Conservation (phyloP, 768 basidiomycete species). For the Leccinum rimulosum region DNA sequence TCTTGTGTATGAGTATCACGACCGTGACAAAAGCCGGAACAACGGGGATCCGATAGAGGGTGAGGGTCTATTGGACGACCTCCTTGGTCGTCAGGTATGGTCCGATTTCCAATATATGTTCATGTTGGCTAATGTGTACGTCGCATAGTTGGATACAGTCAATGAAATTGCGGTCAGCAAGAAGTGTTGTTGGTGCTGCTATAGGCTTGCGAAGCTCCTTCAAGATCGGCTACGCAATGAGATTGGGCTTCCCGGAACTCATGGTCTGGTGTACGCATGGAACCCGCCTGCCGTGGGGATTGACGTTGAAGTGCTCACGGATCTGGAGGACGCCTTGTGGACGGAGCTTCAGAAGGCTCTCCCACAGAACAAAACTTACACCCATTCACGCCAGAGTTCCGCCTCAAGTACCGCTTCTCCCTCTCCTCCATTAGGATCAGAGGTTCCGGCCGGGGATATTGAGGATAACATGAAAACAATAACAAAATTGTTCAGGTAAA, state of each 20-base stretch:
- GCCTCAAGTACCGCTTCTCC: background rate
- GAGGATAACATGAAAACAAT: too few species aligned
- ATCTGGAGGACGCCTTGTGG: background rate
- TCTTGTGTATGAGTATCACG: background rate
- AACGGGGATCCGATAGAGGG: background rate
- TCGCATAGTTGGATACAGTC: too few species aligned
- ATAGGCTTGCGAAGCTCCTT: background rate
- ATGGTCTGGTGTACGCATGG: too few species aligned
- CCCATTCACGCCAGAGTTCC: background rate
- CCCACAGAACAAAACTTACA: background rate
- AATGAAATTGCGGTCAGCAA: too few species aligned
- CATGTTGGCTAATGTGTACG: background rate
- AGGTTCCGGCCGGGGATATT: too few species aligned
- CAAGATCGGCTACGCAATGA: background rate
- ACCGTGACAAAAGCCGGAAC: background rate
- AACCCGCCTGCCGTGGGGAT: too few species aligned
- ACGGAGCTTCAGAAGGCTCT: background rate
- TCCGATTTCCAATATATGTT: background rate
- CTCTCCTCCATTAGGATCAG: too few species aligned
- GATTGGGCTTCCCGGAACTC: background rate
- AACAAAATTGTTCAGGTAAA: too few species aligned
- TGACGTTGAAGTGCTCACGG: too few species aligned
- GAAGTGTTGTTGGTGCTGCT: background rate
- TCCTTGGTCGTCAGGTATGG: background rate
- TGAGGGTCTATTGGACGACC: background rate